Percentiles rank a stretch among this genome's conserved stretches.
These are phyloP conservation scores for Boletellus emodensis DNA, from an alignment of 768 basidiomycete genomes.

Conservation along the genomic window DNA sequence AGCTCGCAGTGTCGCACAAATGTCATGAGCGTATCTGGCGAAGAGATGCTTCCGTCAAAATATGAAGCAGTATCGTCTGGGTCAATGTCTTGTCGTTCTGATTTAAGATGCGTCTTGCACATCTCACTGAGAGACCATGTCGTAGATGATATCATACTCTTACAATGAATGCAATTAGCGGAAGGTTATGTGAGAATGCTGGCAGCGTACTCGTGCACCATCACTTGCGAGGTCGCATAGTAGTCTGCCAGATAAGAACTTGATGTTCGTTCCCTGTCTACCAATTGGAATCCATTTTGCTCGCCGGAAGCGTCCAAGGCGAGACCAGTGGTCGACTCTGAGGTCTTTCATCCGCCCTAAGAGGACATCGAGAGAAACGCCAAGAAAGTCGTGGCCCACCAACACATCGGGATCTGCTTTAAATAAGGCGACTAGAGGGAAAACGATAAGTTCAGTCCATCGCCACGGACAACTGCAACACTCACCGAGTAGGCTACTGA, in stretches of 20 bases:
- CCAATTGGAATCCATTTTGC: slow-evolving; percentile 79
- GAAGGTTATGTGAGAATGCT: not conserved
- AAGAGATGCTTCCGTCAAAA: slow-evolving; percentile 77
- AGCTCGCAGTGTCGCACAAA: slow-evolving; percentile 94
- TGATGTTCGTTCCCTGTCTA: slow-evolving; percentile 78
- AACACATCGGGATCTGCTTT: slow-evolving; percentile 93
- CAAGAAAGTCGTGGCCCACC: slow-evolving; percentile 92
- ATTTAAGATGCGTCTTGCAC: slow-evolving; percentile 85
- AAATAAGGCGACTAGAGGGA: slow-evolving; percentile 58
- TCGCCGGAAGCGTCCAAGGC: slow-evolving; percentile 85
- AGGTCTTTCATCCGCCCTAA: slow-evolving; percentile 88
- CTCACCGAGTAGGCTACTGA: slow-evolving; percentile 74
- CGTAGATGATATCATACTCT: slow-evolving; percentile 96
- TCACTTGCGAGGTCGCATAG: slow-evolving; percentile 93
- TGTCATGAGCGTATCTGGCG: slow-evolving; percentile 73
- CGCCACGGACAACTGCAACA: slow-evolving; percentile 10
- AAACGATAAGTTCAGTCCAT: not conserved
- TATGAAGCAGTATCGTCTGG: slow-evolving; percentile 91
- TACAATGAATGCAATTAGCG: not conserved
- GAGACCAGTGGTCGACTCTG: slow-evolving; percentile 91
- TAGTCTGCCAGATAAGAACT: slow-evolving; percentile 79
- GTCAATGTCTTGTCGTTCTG: slow-evolving; percentile 89
- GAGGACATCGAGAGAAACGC: slow-evolving; percentile 84
- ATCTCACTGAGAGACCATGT: slow-evolving; percentile 99
- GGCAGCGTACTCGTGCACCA: slow-evolving; percentile 71